Conservation (phyloP, 2,329 filamentous ascomycete genomes). For the Nemania abortiva region DNA sequence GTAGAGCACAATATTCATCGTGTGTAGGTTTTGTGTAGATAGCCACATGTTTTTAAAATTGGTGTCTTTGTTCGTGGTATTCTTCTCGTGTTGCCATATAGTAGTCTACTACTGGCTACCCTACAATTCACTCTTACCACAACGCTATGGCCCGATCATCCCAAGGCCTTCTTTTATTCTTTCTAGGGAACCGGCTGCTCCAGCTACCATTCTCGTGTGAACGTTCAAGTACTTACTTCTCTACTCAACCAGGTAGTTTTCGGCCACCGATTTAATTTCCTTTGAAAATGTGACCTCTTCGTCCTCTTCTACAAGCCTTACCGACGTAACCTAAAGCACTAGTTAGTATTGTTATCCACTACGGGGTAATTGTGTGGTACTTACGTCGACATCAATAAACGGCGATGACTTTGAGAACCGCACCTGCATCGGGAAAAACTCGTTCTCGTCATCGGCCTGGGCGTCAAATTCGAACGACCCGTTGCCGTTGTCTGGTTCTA, state of each 20-base stretch:
- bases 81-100: slow-evolving; percentile 18
- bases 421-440: slow-evolving; percentile 98
- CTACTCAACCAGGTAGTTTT: slow-evolving; percentile 82
- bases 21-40: no score
- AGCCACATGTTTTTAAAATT: background rate
- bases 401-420: slow-evolving; percentile 87
- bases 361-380: slow-evolving; percentile 53
- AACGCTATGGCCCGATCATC: slow-evolving; percentile 3
- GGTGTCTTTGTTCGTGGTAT: background rate
- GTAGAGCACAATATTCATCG: no score
- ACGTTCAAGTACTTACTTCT: slow-evolving; percentile 31
- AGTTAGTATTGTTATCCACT: slow-evolving; percentile 39
- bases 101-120: slow-evolving; percentile 17
- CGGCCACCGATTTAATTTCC: slow-evolving; percentile 81
- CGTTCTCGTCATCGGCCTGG: slow-evolving; percentile 85
- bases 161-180: slow-evolving; percentile 6
- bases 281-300: slow-evolving; percentile 87
- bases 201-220: slow-evolving; percentile 1
- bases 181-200: background rate
- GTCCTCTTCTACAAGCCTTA: slow-evolving; percentile 78
- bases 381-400: slow-evolving; percentile 93
- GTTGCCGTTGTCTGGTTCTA: slow-evolving; percentile 83
- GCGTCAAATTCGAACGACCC: slow-evolving; percentile 97
- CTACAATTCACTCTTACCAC: background rate
- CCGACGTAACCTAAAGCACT: slow-evolving; percentile 69